Conservation (phyloP, 129 eudicot species). For the Silybum marianum region DNA sequence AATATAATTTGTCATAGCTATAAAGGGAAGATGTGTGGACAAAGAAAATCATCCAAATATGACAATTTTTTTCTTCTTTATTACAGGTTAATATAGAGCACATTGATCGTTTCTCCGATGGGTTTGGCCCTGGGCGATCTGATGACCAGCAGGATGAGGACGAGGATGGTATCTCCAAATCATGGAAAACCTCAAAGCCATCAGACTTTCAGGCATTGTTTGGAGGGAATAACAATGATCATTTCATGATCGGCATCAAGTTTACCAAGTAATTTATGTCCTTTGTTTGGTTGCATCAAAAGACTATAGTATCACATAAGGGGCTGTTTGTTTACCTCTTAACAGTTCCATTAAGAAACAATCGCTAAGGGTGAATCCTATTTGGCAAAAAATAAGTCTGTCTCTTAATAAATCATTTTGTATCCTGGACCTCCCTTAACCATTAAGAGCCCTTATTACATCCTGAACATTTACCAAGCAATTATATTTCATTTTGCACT, state of each 20-base stretch:
- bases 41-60: neutral
- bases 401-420: no score
- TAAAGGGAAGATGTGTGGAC: neutral
- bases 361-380: no score
- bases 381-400: no score
- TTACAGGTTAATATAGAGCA: constrained; percentile 71
- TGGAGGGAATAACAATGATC: constrained; percentile 73
- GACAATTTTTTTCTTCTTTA: neutral
- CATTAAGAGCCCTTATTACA: no score
- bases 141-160: constrained; percentile 50
- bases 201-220: constrained; percentile 66
- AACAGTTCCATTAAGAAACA: no score
- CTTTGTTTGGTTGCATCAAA: neutral
- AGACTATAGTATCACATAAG: neutral
- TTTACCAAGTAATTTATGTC: constrained; percentile 61
- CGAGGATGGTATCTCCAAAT: constrained; percentile 44
- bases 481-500: no score
- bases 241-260: constrained; percentile 84
- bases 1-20: neutral
- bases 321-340: no score
- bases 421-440: no score
- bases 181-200: constrained; percentile 70
- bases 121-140: constrained; percentile 57
- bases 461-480: no score
- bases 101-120: constrained; percentile 62